These are phyloP conservation scores for Ustanciosporium gigantosporum DNA, from an alignment of 1,284 basidiomycete genomes.

Conservation along the genomic window DNA sequence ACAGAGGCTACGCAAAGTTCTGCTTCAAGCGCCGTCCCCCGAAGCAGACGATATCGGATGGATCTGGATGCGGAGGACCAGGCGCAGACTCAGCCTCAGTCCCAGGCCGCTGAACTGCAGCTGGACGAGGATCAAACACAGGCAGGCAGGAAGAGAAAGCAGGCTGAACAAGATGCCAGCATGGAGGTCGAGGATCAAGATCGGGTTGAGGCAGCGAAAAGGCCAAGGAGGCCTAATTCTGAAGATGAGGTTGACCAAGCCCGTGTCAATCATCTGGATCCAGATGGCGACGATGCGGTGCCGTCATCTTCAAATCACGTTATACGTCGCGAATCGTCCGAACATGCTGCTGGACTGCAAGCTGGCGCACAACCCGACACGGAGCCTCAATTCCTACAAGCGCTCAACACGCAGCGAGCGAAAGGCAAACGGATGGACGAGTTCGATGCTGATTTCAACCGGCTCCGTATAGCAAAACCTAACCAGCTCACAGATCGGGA, in stretches of 20 bases:
- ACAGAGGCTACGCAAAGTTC: not conserved
- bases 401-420: conserved; percentile 39
- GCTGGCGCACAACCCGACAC: conserved; percentile 25
- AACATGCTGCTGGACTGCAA: conserved; percentile 1
- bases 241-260: too few relatives aligned
- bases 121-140: not conserved
- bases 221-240: not conserved
- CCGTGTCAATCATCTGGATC: too few relatives aligned
- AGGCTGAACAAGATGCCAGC: too few relatives aligned
- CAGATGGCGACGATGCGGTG: not conserved
- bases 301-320: conserved; percentile 4
- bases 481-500: not conserved
- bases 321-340: conserved; percentile 4
- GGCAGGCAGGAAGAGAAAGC: not conserved
- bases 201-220: too few relatives aligned
- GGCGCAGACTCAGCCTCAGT: conserved; percentile 5
- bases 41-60: conserved; percentile 33
- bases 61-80: conserved; percentile 40
- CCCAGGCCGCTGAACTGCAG: not conserved
- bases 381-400: conserved; percentile 45
- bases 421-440: conserved; percentile 39
- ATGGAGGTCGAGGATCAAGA: too few relatives aligned
- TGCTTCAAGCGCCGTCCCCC: not conserved
- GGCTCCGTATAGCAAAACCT: conserved; percentile 36
- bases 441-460: conserved; percentile 52